Conservation (phyloP, 441 rosid species). For the Erodium chrysanthum region DNA sequence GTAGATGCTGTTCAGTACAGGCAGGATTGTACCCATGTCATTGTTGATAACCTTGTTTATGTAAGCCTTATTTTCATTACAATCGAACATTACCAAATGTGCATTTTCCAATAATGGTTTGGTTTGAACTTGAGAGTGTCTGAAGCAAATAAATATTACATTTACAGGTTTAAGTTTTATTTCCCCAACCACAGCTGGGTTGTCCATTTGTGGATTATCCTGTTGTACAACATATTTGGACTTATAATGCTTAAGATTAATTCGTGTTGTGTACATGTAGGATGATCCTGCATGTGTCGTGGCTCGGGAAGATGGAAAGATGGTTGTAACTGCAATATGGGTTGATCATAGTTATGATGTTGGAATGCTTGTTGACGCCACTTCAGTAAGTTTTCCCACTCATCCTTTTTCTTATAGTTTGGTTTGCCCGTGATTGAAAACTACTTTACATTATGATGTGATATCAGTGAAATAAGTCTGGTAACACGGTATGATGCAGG, state of each 20-base stretch:
- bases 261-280: constrained; percentile 24
- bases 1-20: constrained; percentile 43
- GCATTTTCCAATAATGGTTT: background rate
- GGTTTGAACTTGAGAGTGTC: background rate
- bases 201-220: background rate
- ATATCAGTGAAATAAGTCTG: background rate
- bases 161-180: background rate
- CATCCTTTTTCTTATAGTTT: background rate
- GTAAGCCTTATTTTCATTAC: constrained; percentile 30
- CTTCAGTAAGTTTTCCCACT: constrained; percentile 44
- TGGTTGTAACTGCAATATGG: constrained; percentile 62
- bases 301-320: constrained; percentile 63
- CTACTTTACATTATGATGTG: background rate
- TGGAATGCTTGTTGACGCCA: constrained; percentile 55
- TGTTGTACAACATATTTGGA: background rate
- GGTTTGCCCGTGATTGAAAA: background rate
- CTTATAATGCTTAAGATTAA: background rate
- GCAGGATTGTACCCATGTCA: constrained; percentile 51
- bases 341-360: constrained; percentile 68
- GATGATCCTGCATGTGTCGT: constrained; percentile 68
- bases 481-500: background rate
- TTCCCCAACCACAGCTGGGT: background rate
- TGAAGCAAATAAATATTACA: background rate
- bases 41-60: constrained; percentile 57
- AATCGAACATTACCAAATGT: background rate